Conservation (phyloP, 257 asterid species). For the Solanum clarkiae region DNA sequence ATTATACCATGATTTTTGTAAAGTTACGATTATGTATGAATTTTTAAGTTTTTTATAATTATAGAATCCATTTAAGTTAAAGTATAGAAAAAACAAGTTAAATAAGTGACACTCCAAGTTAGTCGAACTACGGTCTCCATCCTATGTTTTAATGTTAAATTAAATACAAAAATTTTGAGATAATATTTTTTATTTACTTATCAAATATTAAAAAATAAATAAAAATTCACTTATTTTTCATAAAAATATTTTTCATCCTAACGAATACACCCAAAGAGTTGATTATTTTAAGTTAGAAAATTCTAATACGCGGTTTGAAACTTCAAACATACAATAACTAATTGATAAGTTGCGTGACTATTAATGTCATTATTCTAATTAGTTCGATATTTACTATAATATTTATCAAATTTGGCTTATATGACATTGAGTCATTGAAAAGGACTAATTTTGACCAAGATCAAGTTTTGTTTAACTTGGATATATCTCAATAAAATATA, state of each 20-base stretch:
- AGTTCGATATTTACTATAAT: neutral
- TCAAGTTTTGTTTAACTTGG: neutral
- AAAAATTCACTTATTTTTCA: no score
- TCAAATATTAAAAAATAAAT: fast-evolving
- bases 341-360: neutral
- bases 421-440: neutral
- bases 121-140: no score
- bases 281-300: neutral
- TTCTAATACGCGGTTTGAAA: neutral
- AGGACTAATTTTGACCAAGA: neutral
- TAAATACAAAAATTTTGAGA: neutral
- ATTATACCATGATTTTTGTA: no score
- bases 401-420: neutral
- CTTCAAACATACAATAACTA: neutral
- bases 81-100: no score
- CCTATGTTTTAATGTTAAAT: no score
- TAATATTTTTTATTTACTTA: neutral
- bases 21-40: no score
- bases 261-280: neutral
- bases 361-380: neutral
- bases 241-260: neutral
- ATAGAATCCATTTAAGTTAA: no score
- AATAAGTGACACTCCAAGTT: neutral
- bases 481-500: neutral
- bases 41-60: no score